Evolutionary conservation across 106 monocot genomes (phyloP).

Genomic region (Triglochin maritima): DNA sequence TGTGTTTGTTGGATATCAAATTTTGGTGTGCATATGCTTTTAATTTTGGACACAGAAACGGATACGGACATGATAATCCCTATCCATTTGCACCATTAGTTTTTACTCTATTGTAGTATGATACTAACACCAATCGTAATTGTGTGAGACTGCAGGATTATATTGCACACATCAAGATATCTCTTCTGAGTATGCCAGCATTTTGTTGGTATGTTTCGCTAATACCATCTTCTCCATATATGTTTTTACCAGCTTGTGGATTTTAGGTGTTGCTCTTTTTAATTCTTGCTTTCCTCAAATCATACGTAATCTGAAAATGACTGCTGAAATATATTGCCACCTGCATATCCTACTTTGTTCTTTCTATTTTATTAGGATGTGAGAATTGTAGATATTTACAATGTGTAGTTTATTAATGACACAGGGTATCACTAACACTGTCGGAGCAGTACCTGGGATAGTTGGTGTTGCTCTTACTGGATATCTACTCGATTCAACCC

Average conservation of each 20-base stretch:
- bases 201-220: constrained; percentile 53
- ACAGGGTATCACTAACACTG: constrained; percentile 92
- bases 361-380: too few species aligned
- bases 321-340: too few species aligned
- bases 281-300: not conserved
- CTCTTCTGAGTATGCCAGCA: constrained; percentile 90
- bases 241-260: not conserved
- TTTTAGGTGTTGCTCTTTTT: not conserved
- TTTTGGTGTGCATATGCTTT: too few species aligned
- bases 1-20: too few species aligned
- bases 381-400: too few species aligned
- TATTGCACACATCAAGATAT: constrained; percentile 99
- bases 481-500: constrained; percentile 86
- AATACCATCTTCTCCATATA: not conserved
- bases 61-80: too few species aligned
- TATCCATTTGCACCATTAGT: too few species aligned
- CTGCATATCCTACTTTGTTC: too few species aligned
- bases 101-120: too few species aligned
- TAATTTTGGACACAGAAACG: too few species aligned
- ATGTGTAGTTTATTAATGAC: not conserved
- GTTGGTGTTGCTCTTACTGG: constrained; percentile 83
- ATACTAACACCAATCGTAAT: too few species aligned
- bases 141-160: constrained; percentile 33
- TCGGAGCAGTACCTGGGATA: constrained; percentile 93
- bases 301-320: too few species aligned